Percentiles rank a stretch among this genome's conserved stretches.
Evolutionary conservation across 805 yeast genomes (phyloP).

Genomic region (Zygoascus flipseniorum): DNA sequence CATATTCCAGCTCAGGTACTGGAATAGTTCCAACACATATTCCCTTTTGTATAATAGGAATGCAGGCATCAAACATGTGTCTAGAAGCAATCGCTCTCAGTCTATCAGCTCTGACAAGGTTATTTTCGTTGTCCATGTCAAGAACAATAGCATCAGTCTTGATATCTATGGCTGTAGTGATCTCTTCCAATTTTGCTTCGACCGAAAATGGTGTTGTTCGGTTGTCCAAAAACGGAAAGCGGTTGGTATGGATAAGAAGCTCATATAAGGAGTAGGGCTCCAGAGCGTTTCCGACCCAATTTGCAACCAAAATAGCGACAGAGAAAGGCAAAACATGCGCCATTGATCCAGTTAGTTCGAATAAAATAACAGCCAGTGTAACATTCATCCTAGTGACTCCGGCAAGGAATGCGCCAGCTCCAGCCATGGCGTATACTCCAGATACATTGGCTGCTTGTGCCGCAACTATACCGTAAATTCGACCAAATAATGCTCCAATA

Average conservation of each 20-base stretch:
- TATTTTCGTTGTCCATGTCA: not conserved
- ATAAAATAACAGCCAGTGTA: slow-evolving; percentile 89
- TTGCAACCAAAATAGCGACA: slow-evolving; percentile 47
- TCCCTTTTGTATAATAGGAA: slow-evolving; percentile 36
- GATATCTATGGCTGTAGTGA: not conserved
- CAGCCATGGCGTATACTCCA: slow-evolving; percentile 90
- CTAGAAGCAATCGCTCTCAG: slow-evolving; percentile 31
- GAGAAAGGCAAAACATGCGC: slow-evolving; percentile 51
- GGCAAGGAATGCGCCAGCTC: slow-evolving; percentile 91
- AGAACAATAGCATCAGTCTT: not conserved
- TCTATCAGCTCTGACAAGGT: not conserved
- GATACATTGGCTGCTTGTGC: slow-evolving; percentile 92
- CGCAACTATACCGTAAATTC: slow-evolving; percentile 36
- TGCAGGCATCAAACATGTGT: slow-evolving; percentile 44
- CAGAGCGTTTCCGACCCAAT: slow-evolving; percentile 45
- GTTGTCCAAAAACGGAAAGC: slow-evolving; percentile 47
- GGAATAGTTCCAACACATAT: slow-evolving; percentile 39
- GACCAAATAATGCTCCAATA: slow-evolving; percentile 51
- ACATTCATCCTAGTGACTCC: slow-evolving; percentile 92
- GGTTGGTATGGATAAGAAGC: slow-evolving; percentile 37
- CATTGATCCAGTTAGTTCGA: slow-evolving; percentile 52
- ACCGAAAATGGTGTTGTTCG: not conserved
- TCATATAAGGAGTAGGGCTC: slow-evolving; percentile 47
- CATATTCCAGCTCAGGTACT: slow-evolving; percentile 43
- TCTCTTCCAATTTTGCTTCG: not conserved